Evolutionary conservation across 805 yeast species (phyloP), one percentile per base, ranked within the genome.

Genomic region (Metschnikowia noctiluminum): DNA sequence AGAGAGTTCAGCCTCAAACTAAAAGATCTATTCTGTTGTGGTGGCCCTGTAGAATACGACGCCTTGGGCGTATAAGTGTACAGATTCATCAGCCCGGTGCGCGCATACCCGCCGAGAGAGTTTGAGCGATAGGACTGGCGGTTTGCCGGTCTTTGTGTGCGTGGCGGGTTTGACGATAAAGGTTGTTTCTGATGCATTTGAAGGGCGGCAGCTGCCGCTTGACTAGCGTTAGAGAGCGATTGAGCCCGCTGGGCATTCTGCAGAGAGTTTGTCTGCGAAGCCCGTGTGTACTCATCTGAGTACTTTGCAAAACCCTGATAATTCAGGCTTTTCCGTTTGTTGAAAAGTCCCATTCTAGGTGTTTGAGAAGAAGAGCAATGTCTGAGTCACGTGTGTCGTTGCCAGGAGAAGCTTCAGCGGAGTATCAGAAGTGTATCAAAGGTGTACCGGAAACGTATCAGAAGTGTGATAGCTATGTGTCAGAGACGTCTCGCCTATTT

Each of bases 131-230:
- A 16, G 15, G 10, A 15, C 10, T 47, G 38, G 12, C 40, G 27
- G 14, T 40, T 15, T 15, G 39, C 36, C 12, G 40, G 14, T 16
- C 35, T 38, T 15, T 21, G 36, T 3, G 12, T 28, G 7, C 40
- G 46, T 15, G n/a, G 28, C 28, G 39, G 31, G 2, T 14, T 35
- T 3, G 35, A 6, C 9, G 28, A 41, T 27, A 16, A 49, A 36
- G 53, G 32, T 38, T 53, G 57, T 35, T 56, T 61, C 34, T 58
- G 60, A 54, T 70, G 76, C 50, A 63, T 58, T 46, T 69, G 62
- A 14, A 71, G 55, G 1, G 76, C 76, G 1, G 75, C 76, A 42
- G 62, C 51, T 0, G 76, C 77, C 7, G 76, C 77, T 49, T 60
- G 66, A 15, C 75, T 74, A 26, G 76, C 76, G 43, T 62, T 61